Evolutionary conservation across 2,329 filamentous ascomycete genomes (phyloP).

Genomic region (Ceratocystis cubensis): DNA sequence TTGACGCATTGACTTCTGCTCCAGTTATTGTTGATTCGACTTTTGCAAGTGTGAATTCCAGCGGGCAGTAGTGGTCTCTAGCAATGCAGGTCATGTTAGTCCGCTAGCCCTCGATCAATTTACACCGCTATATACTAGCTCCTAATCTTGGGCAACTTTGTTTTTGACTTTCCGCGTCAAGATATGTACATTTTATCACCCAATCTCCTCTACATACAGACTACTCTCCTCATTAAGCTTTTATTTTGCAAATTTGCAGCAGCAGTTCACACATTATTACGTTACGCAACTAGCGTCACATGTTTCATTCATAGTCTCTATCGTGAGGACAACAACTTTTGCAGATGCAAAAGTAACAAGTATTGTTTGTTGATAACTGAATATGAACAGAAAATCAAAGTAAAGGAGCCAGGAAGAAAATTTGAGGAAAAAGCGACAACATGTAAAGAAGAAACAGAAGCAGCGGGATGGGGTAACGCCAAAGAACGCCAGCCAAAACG

Average conservation of each 20-base stretch:
- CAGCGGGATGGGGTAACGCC: conserved; percentile 16
- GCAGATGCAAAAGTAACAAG: neutral
- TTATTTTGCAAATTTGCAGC: too few relatives aligned
- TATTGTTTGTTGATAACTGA: neutral
- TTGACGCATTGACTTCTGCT: conserved; percentile 30
- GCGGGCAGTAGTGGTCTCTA: neutral
- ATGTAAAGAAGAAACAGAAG: conserved; percentile 14
- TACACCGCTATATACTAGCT: neutral
- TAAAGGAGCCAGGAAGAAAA: conserved; percentile 22
- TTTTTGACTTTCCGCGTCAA: too few relatives aligned
- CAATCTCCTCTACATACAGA: too few relatives aligned
- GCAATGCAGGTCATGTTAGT: neutral
- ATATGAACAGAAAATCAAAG: neutral
- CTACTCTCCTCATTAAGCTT: too few relatives aligned
- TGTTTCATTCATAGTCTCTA: too few relatives aligned
- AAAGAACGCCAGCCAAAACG: conserved; percentile 19
- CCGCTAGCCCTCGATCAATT: neutral
- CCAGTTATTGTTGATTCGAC: conserved; percentile 14
- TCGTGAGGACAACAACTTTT: neutral
- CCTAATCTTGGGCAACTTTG: too few relatives aligned
- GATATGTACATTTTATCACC: too few relatives aligned
- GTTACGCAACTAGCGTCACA: too few relatives aligned
- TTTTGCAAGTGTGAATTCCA: neutral
- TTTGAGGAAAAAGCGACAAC: conserved; percentile 23
- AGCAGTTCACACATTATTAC: too few relatives aligned